phyloP scores from a whole-genome alignment of 2,329 filamentous ascomycete genomes.

The Pseudopyricularia cyperi region DNA sequence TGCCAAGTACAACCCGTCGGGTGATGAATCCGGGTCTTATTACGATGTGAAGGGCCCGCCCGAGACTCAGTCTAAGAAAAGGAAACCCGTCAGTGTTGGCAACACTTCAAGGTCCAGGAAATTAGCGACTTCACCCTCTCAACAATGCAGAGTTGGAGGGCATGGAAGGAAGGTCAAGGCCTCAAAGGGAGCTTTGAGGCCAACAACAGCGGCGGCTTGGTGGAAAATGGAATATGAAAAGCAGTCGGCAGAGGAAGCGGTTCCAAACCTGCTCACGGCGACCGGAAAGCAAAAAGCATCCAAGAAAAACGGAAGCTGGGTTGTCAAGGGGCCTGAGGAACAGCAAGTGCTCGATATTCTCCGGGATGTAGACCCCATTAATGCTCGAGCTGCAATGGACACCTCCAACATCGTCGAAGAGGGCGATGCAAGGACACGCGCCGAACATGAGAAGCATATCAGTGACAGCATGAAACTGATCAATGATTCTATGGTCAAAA shows the following conservation, averaged over 20 bases:
- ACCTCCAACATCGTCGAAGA: background rate
- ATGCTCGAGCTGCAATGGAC: slow-evolving; percentile 1
- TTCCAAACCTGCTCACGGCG: background rate
- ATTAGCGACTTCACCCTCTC: background rate
- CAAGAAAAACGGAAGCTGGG: background rate
- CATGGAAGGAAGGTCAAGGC: background rate
- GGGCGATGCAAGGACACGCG: background rate
- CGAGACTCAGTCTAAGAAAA: background rate
- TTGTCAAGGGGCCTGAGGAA: background rate
- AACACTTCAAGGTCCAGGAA: background rate
- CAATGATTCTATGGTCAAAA: background rate
- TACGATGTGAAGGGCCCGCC: background rate
- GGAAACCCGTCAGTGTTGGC: background rate
- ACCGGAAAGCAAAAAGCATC: background rate
- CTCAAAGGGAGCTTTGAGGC: background rate
- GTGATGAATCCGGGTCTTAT: background rate
- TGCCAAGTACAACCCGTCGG: background rate
- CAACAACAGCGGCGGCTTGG: background rate
- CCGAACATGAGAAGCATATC: background rate
- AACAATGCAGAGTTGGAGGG: background rate
- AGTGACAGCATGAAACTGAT: background rate
- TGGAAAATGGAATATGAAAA: background rate
- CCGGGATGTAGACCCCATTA: slow-evolving; percentile 2
- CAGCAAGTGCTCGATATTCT: slow-evolving; percentile 2
- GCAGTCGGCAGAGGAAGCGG: background rate